Evolutionary conservation across 257 asterid species (phyloP).

Genomic region (Thymus quinquecostatus): DNA sequence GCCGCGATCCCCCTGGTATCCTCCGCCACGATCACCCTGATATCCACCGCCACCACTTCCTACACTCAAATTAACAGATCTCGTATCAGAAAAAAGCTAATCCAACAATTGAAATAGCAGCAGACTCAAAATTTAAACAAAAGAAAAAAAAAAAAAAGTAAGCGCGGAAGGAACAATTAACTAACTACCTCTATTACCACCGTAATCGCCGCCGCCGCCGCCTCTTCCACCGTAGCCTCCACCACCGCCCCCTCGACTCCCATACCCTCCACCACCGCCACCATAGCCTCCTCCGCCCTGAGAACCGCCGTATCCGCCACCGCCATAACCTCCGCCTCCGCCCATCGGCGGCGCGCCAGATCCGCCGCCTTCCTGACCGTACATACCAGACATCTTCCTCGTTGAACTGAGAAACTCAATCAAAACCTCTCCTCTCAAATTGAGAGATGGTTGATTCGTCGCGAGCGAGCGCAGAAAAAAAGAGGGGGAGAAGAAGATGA

Average conservation of each 20-base stretch:
- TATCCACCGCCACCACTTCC: constrained; percentile 69
- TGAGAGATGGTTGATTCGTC: constrained; percentile 16
- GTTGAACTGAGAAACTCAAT: constrained; percentile 11
- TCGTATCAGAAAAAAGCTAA: neutral
- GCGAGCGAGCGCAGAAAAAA: neutral
- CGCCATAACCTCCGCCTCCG: constrained; percentile 52
- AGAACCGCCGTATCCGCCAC: constrained; percentile 56
- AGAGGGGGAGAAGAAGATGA: constrained; percentile 16
- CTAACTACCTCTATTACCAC: constrained; percentile 64
- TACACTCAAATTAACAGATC: constrained; percentile 32
- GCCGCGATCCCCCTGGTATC: constrained; percentile 79
- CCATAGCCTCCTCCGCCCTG: constrained; percentile 59
- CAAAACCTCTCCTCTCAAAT: constrained; percentile 1
- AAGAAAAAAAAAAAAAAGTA: neutral
- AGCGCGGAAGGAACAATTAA: neutral
- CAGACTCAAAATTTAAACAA: neutral
- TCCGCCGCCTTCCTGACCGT: constrained; percentile 83
- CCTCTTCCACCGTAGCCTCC: constrained; percentile 48
- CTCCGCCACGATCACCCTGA: constrained; percentile 79
- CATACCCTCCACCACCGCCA: constrained; percentile 47
- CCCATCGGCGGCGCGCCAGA: constrained; percentile 65
- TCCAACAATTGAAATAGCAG: neutral
- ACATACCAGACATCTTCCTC: constrained; percentile 52
- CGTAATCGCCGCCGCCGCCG: constrained; percentile 56
- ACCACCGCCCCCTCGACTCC: constrained; percentile 49